phyloP scores from a whole-genome alignment of 257 asterid genomes.

The Orobanche coerulescens region DNA sequence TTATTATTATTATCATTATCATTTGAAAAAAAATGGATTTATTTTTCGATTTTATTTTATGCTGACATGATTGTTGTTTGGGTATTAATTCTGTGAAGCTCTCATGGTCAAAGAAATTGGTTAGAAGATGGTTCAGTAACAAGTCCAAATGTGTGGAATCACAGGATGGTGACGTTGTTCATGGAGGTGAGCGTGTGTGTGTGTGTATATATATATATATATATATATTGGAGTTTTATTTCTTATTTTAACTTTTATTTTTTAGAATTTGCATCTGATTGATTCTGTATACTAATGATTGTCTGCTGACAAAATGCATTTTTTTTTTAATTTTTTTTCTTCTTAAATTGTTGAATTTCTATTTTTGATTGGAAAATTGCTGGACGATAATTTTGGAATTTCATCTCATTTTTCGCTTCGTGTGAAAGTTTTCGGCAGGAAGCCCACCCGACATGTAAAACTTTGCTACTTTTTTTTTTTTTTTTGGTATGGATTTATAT shows the following conservation, averaged over 20 bases:
- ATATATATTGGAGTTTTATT: background rate
- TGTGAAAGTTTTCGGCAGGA: too few relatives aligned
- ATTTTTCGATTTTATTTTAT: slow-evolving; percentile 17
- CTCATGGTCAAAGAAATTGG: slow-evolving; percentile 85
- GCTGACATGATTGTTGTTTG: slow-evolving; percentile 24
- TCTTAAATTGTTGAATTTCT: too few relatives aligned
- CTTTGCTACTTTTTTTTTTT: too few relatives aligned
- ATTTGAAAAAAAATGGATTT: background rate
- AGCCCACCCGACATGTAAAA: too few relatives aligned
- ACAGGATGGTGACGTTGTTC: slow-evolving; percentile 56
- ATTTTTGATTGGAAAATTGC: too few relatives aligned
- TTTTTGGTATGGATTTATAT: too few relatives aligned
- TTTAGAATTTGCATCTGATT: background rate
- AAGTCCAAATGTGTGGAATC: slow-evolving; percentile 64
- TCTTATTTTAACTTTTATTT: background rate
- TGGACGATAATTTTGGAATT: too few relatives aligned
- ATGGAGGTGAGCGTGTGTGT: slow-evolving; percentile 55
- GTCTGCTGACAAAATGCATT: slow-evolving; percentile 19
- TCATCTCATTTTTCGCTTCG: too few relatives aligned
- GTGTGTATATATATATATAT: too few relatives aligned
- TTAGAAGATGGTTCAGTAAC: slow-evolving; percentile 72
- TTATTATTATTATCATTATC: background rate
- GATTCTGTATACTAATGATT: slow-evolving; percentile 13
- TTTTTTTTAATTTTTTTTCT: background rate
- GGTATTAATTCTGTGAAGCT: slow-evolving; percentile 40